Percentiles rank a stretch among this genome's conserved stretches.
Evolutionary conservation across 768 basidiomycete genomes (phyloP).

Genomic region (Leccinum incarnatum): DNA sequence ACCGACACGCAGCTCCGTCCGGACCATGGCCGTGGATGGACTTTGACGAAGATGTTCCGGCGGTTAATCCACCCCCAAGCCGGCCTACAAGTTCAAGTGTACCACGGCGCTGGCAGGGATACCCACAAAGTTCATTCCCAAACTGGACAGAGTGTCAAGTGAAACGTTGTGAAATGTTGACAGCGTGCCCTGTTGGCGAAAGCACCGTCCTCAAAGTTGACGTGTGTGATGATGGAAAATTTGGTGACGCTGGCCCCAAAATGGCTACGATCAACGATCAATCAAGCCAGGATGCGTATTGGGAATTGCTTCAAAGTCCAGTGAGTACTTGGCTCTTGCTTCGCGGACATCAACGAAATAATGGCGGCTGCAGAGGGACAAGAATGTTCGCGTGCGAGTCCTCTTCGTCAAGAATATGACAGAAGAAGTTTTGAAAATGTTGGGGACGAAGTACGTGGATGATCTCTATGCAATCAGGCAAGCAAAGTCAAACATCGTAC

Average conservation of each 20-base stretch:
- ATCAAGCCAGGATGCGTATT: conserved; percentile 30
- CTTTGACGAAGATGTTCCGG: conserved; percentile 29
- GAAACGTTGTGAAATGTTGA: conserved; percentile 31
- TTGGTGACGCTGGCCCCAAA: not conserved
- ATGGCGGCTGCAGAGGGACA: conserved; percentile 26
- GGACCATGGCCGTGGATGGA: conserved; percentile 46
- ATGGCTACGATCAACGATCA: conserved; percentile 2
- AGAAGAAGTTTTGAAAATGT: conserved; percentile 51
- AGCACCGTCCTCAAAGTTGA: conserved; percentile 26
- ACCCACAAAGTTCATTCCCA: conserved; percentile 30
- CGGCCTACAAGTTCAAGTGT: not conserved
- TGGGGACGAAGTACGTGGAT: conserved; percentile 48
- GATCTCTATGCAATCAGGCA: not conserved
- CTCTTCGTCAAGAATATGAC: conserved; percentile 52
- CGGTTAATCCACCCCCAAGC: not conserved
- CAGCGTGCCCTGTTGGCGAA: conserved; percentile 10
- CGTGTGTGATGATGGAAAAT: conserved; percentile 12
- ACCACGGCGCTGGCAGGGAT: conserved; percentile 20
- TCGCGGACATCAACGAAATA: not conserved
- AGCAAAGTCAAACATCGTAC: not conserved
- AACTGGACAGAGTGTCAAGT: conserved; percentile 35
- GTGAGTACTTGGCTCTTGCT: conserved; percentile 29
- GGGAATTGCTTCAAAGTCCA: conserved; percentile 28
- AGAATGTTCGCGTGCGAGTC: conserved; percentile 42
- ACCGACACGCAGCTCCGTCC: conserved; percentile 38